phyloP scores from a whole-genome alignment of 495 filamentous ascomycete genomes.

The Penicillium lividum region DNA sequence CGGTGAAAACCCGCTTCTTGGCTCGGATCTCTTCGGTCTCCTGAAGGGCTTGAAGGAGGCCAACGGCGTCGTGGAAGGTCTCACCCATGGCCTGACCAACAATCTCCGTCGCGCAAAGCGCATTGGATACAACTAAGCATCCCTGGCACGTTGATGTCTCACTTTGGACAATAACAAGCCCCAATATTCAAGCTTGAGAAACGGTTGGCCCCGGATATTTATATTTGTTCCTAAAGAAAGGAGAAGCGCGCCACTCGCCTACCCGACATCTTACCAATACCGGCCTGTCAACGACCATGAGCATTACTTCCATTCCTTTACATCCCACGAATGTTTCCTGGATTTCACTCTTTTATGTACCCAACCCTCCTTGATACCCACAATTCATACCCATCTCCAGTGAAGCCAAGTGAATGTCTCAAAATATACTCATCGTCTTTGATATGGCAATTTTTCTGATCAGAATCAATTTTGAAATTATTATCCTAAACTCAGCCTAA shows the following conservation, averaged over 20 bases:
- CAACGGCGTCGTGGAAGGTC: conserved; percentile 10
- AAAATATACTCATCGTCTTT: background rate
- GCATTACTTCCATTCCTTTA: background rate
- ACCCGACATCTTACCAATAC: no score
- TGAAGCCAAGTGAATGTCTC: background rate
- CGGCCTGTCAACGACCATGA: background rate
- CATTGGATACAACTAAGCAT: conserved; percentile 9
- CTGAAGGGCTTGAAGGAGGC: conserved; percentile 22
- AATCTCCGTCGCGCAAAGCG: conserved; percentile 20
- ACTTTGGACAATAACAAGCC: background rate
- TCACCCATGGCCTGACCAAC: conserved; percentile 16
- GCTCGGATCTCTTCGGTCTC: conserved; percentile 22
- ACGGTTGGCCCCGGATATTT: background rate
- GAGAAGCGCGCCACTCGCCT: background rate
- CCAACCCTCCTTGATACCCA: conserved; percentile 21
- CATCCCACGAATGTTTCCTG: background rate
- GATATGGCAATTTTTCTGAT: background rate
- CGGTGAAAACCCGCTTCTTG: conserved; percentile 5
- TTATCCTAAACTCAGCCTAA: background rate
- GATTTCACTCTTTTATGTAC: conserved; percentile 14
- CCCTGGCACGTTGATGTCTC: background rate
- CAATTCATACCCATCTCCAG: conserved; percentile 19
- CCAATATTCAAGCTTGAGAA: background rate
- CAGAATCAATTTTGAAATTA: no score
- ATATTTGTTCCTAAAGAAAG: background rate